These are phyloP conservation scores for Sphaerulina vaccinii DNA, from an alignment of 2,329 filamentous ascomycete species.

Conservation along the genomic window DNA sequence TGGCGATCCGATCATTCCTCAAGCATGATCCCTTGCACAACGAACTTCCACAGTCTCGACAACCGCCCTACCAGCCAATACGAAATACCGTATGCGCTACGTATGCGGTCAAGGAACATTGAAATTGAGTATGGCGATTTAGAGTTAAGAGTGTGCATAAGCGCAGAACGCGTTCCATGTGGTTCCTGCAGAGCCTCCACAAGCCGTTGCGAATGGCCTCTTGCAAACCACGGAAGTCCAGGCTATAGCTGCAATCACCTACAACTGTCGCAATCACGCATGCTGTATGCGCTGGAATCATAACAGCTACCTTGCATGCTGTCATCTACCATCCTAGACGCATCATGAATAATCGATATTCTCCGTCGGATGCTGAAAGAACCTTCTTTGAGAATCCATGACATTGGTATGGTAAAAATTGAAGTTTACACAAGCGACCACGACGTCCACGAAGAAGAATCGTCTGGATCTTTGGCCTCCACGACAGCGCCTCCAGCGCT, in stretches of 20 bases:
- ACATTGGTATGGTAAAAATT: too few relatives aligned
- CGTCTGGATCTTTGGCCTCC: too few relatives aligned
- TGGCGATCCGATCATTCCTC: not conserved
- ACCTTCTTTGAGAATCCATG: too few relatives aligned
- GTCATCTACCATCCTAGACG: constrained; percentile 6
- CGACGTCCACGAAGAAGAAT: too few relatives aligned
- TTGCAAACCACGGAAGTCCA: not conserved
- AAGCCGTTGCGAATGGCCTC: not conserved
- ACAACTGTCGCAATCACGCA: constrained; percentile 13
- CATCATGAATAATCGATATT: not conserved
- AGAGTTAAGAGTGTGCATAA: constrained; percentile 10
- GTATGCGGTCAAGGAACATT: not conserved
- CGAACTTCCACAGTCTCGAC: not conserved
- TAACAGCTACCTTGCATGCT: constrained; percentile 2
- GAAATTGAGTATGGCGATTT: not conserved
- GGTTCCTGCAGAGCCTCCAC: constrained; percentile 1
- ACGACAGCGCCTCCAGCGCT: not conserved
- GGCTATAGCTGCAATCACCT: not conserved
- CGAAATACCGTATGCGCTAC: not conserved
- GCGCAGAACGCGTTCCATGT: not conserved
- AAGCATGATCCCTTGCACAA: not conserved
- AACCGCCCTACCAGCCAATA: not conserved
- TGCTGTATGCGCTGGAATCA: constrained; percentile 2
- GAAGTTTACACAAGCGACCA: too few relatives aligned
- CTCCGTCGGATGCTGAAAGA: not conserved